Evolutionary conservation across 345 rosid genomes (phyloP).

Genomic region (Aquilaria malaccensis): DNA sequence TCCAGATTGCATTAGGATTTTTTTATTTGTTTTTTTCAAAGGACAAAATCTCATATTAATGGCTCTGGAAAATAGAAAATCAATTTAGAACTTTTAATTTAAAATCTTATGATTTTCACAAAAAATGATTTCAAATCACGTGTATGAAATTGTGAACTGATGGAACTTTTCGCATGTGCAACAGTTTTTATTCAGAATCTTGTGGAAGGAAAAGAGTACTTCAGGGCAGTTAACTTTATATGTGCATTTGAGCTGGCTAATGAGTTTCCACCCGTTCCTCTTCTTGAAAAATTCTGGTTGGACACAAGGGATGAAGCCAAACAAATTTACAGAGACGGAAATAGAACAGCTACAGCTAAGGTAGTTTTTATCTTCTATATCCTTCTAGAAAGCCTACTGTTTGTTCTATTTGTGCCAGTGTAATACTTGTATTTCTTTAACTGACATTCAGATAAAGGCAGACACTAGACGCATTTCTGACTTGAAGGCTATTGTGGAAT

Average conservation of each 20-base stretch:
- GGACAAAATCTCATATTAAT: neutral
- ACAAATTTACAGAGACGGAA: slow-evolving; percentile 2
- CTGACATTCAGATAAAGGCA: slow-evolving; percentile 14
- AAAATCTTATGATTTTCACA: neutral
- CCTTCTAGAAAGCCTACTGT: neutral
- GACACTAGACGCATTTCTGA: slow-evolving; percentile 10
- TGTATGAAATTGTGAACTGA: neutral
- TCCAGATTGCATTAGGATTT: neutral
- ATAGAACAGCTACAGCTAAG: slow-evolving; percentile 10
- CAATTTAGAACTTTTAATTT: too few species aligned
- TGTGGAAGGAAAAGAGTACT: slow-evolving; percentile 17
- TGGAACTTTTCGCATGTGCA: neutral
- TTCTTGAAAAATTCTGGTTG: slow-evolving; percentile 27
- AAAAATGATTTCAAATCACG: neutral
- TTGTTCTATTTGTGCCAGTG: neutral
- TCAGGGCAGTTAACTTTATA: slow-evolving; percentile 31
- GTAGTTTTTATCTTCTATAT: slow-evolving; percentile 4
- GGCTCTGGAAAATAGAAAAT: too few species aligned
- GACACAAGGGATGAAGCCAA: slow-evolving; percentile 14
- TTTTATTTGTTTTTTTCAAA: neutral
- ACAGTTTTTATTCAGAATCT: slow-evolving; percentile 21
- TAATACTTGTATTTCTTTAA: neutral
- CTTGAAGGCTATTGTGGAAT: slow-evolving; percentile 13
- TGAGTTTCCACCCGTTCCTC: slow-evolving; percentile 23
- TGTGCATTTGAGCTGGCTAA: slow-evolving; percentile 25